phyloP scores from a whole-genome alignment of 225 moss, liverwort and hornwort species.

The Polytrichum formosum region DNA sequence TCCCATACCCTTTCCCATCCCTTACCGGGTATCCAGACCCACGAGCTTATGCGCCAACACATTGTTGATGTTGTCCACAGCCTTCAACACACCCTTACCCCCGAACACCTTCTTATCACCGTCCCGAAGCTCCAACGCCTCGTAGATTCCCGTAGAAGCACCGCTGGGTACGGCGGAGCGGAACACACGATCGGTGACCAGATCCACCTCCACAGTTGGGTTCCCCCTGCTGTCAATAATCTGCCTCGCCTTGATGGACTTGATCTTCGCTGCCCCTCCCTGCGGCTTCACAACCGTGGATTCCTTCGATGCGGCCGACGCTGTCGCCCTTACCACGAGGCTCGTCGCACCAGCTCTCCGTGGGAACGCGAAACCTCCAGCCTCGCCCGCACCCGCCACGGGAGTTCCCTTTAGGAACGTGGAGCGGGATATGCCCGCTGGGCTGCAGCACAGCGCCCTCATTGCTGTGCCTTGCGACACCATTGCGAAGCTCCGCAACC shows the following conservation, averaged over 20 bases:
- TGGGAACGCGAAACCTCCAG: neutral
- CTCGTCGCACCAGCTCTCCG: constrained; percentile 1
- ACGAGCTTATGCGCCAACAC: constrained; percentile 46
- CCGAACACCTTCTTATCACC: constrained; percentile 40
- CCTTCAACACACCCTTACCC: constrained; percentile 58
- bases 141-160: constrained; percentile 57
- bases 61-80: constrained; percentile 56
- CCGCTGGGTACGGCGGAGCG: constrained; percentile 56
- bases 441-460: constrained; percentile 1
- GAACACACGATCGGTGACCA: constrained; percentile 37
- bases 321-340: constrained; percentile 19
- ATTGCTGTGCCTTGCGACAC: neutral
- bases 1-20: too few species aligned
- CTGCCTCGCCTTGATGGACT: constrained; percentile 40
- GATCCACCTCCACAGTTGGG: constrained; percentile 61
- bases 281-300: constrained; percentile 6
- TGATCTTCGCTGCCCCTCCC: constrained; percentile 35
- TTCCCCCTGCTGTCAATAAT: constrained; percentile 55
- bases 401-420: constrained; percentile 15
- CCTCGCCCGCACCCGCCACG: neutral
- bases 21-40: constrained; percentile 46
- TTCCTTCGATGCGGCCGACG: constrained; percentile 13
- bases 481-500: too few species aligned
- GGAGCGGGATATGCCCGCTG: constrained; percentile 6
- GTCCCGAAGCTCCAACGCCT: constrained; percentile 50